Evolutionary conservation across 164 flowering plant species (phyloP), one percentile per base, ranked within the genome.

Genomic region (Tetrastigma voinierianum): DNA sequence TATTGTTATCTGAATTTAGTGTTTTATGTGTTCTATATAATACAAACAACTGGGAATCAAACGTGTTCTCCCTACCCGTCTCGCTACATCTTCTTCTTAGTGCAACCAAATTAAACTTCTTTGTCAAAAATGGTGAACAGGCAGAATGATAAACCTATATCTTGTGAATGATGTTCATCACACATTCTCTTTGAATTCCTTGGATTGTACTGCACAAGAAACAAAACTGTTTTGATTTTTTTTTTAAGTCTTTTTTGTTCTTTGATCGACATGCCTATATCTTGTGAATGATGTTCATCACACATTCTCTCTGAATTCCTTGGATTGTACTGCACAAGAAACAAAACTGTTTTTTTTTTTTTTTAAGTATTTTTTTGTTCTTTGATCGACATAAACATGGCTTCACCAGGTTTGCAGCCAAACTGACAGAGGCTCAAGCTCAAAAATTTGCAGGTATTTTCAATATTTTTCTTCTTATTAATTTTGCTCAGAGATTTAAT

Each of bases 371-470:
- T 32, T 32, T 32, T 2, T 32, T 1, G 4, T 32, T 32, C 40
- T 32, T 32, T 32, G 40, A 32, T 32, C 6, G 40, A 32, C 72
- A 71, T 57, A 71, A 47, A n/a, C 70, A 71, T 55, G 59, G 74
- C 18, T 76, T 76, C 64, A 72, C 79, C 10, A 76, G 79, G 13
- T 76, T 76, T 57, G 79, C 79, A 21, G 79, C 79, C 25, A 72
- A 58, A 47, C 51, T 76, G 7, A 76, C 76, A 2, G 55, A 46
- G 51, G 20, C 71, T 57, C 80, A 76, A 40, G 80, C 74, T 9
- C 64, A 76, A 64, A 20, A 8, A 13, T 8, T 76, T 58, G 49
- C 80, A 57, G 71, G 40, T 32, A 32, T 3, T 3, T 32, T 32
- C 40, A 32, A 32, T 32, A 32, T 4, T 32, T 32, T 32, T 32